phyloP scores from a whole-genome alignment of 225 moss, liverwort and hornwort genomes.

The Pseudoscleropodium purum region DNA sequence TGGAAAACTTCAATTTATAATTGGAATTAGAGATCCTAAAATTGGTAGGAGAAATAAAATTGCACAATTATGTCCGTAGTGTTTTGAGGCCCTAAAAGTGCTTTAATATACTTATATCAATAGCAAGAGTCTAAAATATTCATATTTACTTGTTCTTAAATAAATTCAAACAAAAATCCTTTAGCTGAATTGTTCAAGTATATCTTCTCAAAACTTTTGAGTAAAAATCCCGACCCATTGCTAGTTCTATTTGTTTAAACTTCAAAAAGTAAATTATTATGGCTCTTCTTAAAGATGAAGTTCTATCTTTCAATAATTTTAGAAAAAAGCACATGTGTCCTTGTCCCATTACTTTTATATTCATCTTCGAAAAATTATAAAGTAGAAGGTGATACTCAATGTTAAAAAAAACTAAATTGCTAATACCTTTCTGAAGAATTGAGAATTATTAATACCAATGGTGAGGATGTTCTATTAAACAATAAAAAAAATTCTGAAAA shows the following conservation, averaged over 20 bases:
- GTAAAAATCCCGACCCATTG: rapidly evolving
- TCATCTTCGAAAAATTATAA: not conserved
- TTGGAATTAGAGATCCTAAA: not conserved
- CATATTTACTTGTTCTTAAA: not conserved
- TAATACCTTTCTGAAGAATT: not conserved
- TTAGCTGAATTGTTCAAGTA: not conserved
- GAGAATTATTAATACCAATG: not conserved
- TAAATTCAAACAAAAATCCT: not conserved
- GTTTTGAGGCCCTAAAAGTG: not conserved
- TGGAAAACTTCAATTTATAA: not conserved
- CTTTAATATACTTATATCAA: not conserved
- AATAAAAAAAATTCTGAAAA: rapidly evolving
- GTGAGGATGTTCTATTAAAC: not conserved
- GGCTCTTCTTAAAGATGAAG: not conserved
- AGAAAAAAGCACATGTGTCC: not conserved
- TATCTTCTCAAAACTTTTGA: not conserved
- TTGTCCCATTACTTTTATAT: not conserved
- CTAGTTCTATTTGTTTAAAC: not conserved
- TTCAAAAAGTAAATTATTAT: not conserved
- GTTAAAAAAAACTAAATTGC: not conserved
- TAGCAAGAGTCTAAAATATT: not conserved
- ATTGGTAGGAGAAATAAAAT: too few relatives aligned
- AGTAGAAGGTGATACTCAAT: not conserved
- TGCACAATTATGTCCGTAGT: rapidly evolving
- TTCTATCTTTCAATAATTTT: not conserved